Evolutionary conservation across 345 rosid species (phyloP).

Genomic region (Brassica cretica): DNA sequence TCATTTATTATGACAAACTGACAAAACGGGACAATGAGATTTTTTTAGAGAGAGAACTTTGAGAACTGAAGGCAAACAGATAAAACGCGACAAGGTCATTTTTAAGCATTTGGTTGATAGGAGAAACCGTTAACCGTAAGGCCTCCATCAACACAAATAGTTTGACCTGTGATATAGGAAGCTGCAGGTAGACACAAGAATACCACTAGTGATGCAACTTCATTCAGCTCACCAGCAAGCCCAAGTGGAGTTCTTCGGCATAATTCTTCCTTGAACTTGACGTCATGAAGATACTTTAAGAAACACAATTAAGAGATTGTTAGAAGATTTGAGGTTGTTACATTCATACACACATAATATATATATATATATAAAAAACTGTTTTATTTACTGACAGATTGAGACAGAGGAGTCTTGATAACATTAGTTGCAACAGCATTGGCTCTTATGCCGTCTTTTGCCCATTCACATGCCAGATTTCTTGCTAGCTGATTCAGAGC

Average conservation of each 20-base stretch:
- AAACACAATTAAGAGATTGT: too few species aligned
- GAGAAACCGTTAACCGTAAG: conserved; percentile 44
- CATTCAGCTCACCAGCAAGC: conserved; percentile 46
- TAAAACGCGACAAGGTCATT: not conserved
- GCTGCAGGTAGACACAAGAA: conserved; percentile 60
- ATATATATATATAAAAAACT: too few species aligned
- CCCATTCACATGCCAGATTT: conserved; percentile 38
- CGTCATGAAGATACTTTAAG: too few species aligned
- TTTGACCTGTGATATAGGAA: conserved; percentile 63
- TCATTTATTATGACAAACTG: not conserved
- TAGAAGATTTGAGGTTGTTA: too few species aligned
- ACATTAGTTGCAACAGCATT: conserved; percentile 48
- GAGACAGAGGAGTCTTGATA: too few species aligned
- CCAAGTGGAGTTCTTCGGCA: conserved; percentile 47
- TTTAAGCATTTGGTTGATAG: not conserved
- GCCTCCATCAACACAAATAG: conserved; percentile 58
- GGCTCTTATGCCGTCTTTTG: conserved; percentile 25
- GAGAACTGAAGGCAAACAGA: not conserved
- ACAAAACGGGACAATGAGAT: not conserved
- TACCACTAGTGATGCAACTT: conserved; percentile 54
- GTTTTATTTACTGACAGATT: too few species aligned
- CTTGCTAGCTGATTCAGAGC: conserved; percentile 35
- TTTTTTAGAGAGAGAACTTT: not conserved
- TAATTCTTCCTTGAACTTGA: not conserved
- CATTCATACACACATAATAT: too few species aligned